Base-by-base conservation (phyloP, 129 eudicot species). In the Rutidosis leptorrhynchoides region DNA sequence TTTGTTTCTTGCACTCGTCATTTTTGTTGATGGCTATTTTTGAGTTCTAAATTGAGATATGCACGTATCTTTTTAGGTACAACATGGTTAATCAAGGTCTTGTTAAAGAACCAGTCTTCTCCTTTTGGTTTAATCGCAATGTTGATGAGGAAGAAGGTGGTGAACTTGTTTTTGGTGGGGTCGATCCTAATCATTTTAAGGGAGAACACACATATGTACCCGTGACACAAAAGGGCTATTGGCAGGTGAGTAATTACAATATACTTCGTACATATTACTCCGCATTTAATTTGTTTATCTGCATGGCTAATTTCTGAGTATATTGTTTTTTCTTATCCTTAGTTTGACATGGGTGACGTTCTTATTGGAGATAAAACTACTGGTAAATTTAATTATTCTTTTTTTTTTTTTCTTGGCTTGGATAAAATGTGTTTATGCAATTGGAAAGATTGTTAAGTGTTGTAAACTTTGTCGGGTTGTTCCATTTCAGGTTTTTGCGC, bases 321-420 rank as follows among this genome's bases (percentile, higher is more conserved):
- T 40, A 64, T 14, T 10, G 30, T 46, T 53, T 63, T 75, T n/a
- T 65, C 65, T 73, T 62, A 37, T 82, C 70, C 46, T 74, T 87
- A 92, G 98, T 92, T 92, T 77, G 84, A 85, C 30, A 83, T 92
- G 98, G 98, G 96, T 65, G 98, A 92, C 30, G 95, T 92, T 51
- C 88, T 83, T 27, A 73, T 92, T 64, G 95, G 81, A 48, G 91
- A 83, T 24, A 77, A 72, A 79, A 58, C 96, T 29, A 88, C 98
- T 9, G 98, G 98, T 92, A 83, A 66, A n/a, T n/a, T 51, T 37
- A 51, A 2, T 58, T 7, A 49, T 29, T 23, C 25, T 28, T 60
- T 20, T 56, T 66, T 69, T 60, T 61, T 33, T 24, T 27, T 37
- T 73, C 22, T 64, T 43, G 7, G 17, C 51, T 56, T 19, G 25